Conservation (phyloP, 345 rosid species). For the Corymbia maculata region DNA sequence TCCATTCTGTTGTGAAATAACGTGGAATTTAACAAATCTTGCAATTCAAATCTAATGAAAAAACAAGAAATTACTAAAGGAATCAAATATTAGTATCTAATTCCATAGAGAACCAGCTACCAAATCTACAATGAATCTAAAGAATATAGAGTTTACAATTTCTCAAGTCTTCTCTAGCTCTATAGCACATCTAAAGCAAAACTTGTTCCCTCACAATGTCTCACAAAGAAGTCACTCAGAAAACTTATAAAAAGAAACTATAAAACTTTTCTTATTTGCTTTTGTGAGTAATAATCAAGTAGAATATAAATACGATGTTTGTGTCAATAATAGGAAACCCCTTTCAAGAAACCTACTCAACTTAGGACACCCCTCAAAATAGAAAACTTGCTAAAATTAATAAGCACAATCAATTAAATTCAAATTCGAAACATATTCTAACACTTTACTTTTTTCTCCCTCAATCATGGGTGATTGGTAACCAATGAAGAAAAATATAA, state of each 20-base stretch:
- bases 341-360: background rate
- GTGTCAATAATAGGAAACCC: background rate
- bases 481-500: rapidly evolving
- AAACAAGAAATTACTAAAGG: background rate
- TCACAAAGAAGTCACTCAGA: background rate
- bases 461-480: rapidly evolving
- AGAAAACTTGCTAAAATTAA: background rate
- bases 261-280: background rate
- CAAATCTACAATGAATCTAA: background rate
- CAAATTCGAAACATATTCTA: background rate
- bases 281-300: background rate
- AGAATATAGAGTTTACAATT: background rate
- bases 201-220: background rate
- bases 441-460: background rate
- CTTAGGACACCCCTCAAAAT: background rate
- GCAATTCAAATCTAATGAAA: background rate
- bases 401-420: background rate
- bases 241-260: background rate
- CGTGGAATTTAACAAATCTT: background rate
- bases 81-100: rapidly evolving
- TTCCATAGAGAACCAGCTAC: rapidly evolving
- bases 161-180: background rate
- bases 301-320: background rate
- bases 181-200: background rate
- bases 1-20: background rate